These are phyloP conservation scores for Phytophthora colocasiae DNA, from an alignment of 352 stramenopile genomes.

Conservation along the genomic window DNA sequence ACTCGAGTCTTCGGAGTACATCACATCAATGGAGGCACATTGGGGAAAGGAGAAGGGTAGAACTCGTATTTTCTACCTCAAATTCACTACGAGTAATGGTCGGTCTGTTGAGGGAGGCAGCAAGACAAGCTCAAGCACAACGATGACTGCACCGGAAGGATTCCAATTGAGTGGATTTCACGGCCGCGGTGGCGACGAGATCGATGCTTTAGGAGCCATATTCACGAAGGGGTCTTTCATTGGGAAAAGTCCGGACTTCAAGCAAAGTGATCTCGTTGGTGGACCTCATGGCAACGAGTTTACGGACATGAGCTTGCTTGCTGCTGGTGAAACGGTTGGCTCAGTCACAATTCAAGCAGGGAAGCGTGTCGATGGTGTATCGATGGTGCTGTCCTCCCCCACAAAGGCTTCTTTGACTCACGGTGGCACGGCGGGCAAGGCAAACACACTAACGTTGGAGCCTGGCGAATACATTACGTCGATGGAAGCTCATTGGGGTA, in stretches of 20 bases:
- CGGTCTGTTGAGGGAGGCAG: conserved; percentile 34
- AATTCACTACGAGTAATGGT: conserved; percentile 41
- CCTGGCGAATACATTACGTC: conserved; percentile 44
- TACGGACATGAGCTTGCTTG: conserved; percentile 24
- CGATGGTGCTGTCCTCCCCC: conserved; percentile 26
- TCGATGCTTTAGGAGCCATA: conserved; percentile 48
- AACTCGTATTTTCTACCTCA: conserved; percentile 58
- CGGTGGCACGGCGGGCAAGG: conserved; percentile 24
- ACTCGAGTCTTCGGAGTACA: conserved; percentile 47
- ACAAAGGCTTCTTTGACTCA: conserved; percentile 34
- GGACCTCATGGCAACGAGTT: conserved; percentile 42
- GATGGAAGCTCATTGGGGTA: conserved; percentile 45
- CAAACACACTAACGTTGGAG: conserved; percentile 34
- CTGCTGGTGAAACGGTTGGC: conserved; percentile 24
- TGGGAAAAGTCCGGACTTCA: background rate
- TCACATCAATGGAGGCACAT: conserved; percentile 52
- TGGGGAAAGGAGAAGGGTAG: conserved; percentile 41
- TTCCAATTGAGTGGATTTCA: conserved; percentile 62
- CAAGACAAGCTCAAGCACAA: conserved; percentile 38
- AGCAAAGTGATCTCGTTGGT: conserved; percentile 35
- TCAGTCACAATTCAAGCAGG: conserved; percentile 38
- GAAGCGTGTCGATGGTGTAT: conserved; percentile 40
- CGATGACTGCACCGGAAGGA: conserved; percentile 41
- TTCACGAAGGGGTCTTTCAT: conserved; percentile 10
- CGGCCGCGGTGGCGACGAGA: conserved; percentile 40